Base-by-base conservation (phyloP, 805 yeast species). In the Suhomyces sp. region DNA sequence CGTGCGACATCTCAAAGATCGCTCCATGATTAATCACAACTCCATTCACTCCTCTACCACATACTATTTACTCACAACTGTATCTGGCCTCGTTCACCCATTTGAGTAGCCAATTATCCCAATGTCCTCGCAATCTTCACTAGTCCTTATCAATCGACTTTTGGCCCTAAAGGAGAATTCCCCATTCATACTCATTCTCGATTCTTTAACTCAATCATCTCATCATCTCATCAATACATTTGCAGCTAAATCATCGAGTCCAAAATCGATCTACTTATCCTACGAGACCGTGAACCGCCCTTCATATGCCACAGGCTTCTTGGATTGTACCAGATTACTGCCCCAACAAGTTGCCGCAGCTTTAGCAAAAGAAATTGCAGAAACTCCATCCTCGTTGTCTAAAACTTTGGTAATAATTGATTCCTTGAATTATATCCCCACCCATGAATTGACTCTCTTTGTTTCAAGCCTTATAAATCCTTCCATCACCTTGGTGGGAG, bases 201-300 rank as follows among this genome's bases (percentile, higher is more conserved):
- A 93, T 54, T 71, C 84, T 1, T 58, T 88, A 7, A 65, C 73
- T 0, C 96, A 90, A 55, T 76, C 93, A 0, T 77, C 88, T 0
- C 47, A 61, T 19, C 49, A 64, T 29, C 56, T 90, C 9, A 50
- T 85, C 1, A 52, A 61, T 18, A 96, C 88, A 52, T 68, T 88
- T 31, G 57, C 71, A 2, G 56, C 68, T 43, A 66, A 72, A 45
- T 48, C 51, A 24, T 57, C 61, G 9, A 51, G 48, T 9, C 53
- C 59, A 3, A 63, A 62, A 4, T 60, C 80, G 5, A 53, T 79
- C 3, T 83, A 67, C 44, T 58, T 88, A 12, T 79, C 91, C 2
- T 88, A 73, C 54, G 95, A 87, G 51, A 81, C 93, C 0, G 44
- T 70, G 0, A 63, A 64, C 25, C 56, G 52, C 19, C 90, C 91